Base-by-base conservation (phyloP, 1,284 basidiomycete genomes). In the Pyrrhoderma noxium region DNA sequence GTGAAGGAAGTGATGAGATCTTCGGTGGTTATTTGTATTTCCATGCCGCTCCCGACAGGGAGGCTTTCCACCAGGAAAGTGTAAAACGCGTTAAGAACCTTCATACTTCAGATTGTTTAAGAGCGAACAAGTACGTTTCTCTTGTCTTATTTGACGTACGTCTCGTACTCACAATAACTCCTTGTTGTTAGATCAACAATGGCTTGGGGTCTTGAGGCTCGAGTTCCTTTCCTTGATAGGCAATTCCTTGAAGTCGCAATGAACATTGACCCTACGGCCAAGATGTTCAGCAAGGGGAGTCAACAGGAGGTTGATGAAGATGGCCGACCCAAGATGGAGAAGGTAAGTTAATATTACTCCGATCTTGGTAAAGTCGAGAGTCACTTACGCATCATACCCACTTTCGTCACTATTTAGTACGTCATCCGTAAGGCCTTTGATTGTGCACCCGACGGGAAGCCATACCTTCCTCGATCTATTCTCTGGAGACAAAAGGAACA, bases 401-500 rank as follows among this genome's bases (percentile, higher is more conserved):
- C 21, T 21, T 38, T 27, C 8, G 40, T 27, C 40, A 3, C 16
- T 49, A 54, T 46, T 4, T 57, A 91, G 89, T 99, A 99, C 71
- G 92, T 99, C 57, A 70, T 99, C 58, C 85, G 95, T 57, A 99
- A 97, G 72, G 95, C 95, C 2, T 99, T 99, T 68, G 96, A 99
- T 67, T 81, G 81, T 59, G 70, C 89, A 1, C 86, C 89, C 2
- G 86, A 88, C 56, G 86, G 88, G 60, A 92, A 91, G 84, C 85
- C 93, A 3, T 99, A 98, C 72, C 80, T 99, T 49, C 96, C 96
- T 18, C 80, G 80, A 56, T 89, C 87, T 34, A 98, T 99, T 61
- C 78, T 99, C 38, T 99, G 96, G 96, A 81, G 96, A 56, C 96
- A 99, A 68, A 99, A 99, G 70, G 96, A 99, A 70, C 94, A 98